Evolutionary conservation across 2,329 filamentous ascomycete genomes (phyloP).

Genomic region (Pseudogymnoascus sp.): DNA sequence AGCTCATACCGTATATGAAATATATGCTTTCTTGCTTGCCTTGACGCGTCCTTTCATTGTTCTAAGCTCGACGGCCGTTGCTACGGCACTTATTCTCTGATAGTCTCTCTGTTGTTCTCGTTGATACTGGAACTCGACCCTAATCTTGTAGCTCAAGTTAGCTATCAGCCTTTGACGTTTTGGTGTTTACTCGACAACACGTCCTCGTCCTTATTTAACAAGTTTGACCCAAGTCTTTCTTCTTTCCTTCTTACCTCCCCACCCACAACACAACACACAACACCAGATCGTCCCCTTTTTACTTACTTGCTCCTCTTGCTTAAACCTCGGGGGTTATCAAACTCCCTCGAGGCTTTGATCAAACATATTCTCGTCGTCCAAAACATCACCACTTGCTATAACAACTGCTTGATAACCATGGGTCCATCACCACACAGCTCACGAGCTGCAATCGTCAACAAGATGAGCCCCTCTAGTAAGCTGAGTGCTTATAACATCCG

Average conservation of each 20-base stretch:
- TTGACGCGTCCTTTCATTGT: conserved; percentile 3
- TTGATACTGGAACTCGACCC: not conserved
- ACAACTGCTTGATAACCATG: not conserved
- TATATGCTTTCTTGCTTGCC: not conserved
- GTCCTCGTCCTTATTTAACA: not conserved
- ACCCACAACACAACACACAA: not conserved
- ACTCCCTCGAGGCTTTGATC: not conserved
- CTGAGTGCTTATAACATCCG: not conserved
- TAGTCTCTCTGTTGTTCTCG: not conserved
- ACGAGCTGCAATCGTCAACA: not conserved
- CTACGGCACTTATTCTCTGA: not conserved
- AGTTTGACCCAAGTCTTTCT: not conserved
- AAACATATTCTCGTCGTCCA: not conserved
- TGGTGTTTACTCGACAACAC: not conserved
- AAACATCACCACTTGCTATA: not conserved
- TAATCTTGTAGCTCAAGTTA: not conserved
- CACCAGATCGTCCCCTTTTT: not conserved
- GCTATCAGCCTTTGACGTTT: not conserved
- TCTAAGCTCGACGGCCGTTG: not conserved
- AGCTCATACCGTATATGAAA: not conserved
- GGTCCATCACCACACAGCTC: not conserved
- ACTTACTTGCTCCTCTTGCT: not conserved
- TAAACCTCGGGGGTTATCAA: not conserved
- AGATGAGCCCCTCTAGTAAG: not conserved
- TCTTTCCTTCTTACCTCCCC: not conserved